Base-by-base conservation (phyloP, 2,329 filamentous ascomycete genomes). In the Juglanconis sp. region DNA sequence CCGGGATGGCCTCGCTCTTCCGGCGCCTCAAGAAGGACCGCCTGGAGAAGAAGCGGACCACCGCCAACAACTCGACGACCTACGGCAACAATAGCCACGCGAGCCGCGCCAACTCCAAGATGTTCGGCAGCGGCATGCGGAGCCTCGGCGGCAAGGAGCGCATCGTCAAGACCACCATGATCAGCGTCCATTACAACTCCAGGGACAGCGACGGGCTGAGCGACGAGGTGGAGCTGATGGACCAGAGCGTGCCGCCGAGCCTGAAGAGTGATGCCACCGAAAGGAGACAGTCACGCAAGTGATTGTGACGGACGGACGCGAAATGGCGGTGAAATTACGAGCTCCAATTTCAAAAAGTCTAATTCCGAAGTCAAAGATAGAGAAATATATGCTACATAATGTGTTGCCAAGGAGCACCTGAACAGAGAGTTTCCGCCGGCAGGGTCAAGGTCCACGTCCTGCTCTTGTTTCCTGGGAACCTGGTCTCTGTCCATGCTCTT, bases 1-100 rank as follows among this genome's bases (percentile, higher is more conserved):
- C 77, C 2, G 72, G 72, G 1, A 73, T 77, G 10, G 71, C 75
- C 52, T 66, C 70, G 5, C 63, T 75, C 35, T 60, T 69, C 53
- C 61, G 53, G 36, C 65, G 63, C 24, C 24, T 65, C 48, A 64
- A 60, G 64, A 61, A 62, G 60, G 59, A 59, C 24, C 59, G 58
- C 44, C 54, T 58, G 54, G 65, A 66, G 31, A 63, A 65, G 60
- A 64, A 63, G 40, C 59, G 63, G 30, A 62, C 61, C 2, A 52
- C 49, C 42, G 42, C 49, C 50, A 64, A 63, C 44, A 35, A 30
- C 4, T 47, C 32, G 34, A 38, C 54, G 46, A n/a, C 42, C 15
- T 56, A 56, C 54, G 54, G 54, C 17, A 56, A 56, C 44, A 56
- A 49, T 44, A 56, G 44, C 46, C 34, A n/a, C 44, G 46, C 46